Conservation (phyloP, 2,329 filamentous ascomycete species). For the Shiraia sp. region DNA sequence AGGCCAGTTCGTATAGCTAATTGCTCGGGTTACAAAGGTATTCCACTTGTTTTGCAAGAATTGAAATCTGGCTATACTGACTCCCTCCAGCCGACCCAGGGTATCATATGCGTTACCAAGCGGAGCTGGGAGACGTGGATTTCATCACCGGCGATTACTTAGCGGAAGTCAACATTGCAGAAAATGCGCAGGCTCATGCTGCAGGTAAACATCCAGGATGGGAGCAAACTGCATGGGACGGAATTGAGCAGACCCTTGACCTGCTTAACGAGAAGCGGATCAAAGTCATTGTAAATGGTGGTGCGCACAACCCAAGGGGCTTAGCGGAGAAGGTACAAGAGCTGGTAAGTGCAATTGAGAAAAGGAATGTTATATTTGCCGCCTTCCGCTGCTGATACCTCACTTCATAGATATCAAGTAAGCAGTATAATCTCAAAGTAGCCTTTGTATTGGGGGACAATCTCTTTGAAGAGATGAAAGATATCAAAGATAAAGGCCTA, state of each 20-base stretch:
- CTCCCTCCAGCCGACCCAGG: conserved; percentile 38
- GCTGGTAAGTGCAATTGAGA: conserved; percentile 32
- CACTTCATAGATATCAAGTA: conserved; percentile 38
- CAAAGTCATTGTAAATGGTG: conserved; percentile 61
- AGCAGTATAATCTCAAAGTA: conserved; percentile 45
- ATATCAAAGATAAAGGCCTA: conserved; percentile 37
- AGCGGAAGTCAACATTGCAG: conserved; percentile 52
- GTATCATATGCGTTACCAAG: conserved; percentile 43
- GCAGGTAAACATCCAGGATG: conserved; percentile 49
- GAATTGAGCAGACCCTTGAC: conserved; percentile 51
- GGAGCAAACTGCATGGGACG: conserved; percentile 55
- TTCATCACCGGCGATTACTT: conserved; percentile 50
- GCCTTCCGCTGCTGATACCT: too few relatives aligned
- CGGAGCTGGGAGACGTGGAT: conserved; percentile 42
- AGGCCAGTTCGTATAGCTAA: conserved; percentile 45
- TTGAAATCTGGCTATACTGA: too few relatives aligned
- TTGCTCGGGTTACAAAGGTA: conserved; percentile 43
- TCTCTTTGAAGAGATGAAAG: conserved; percentile 41
- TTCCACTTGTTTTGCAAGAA: background rate
- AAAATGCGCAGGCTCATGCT: conserved; percentile 49
- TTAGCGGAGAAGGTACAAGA: conserved; percentile 52
- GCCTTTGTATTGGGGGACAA: conserved; percentile 54
- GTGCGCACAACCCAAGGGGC: conserved; percentile 58
- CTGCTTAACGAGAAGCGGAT: conserved; percentile 54
- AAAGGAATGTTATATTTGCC: background rate